Evolutionary conservation across 2,329 filamentous ascomycete species (phyloP), one percentile per base, ranked within the genome.

Genomic region (Ophiostoma perfectum): DNA sequence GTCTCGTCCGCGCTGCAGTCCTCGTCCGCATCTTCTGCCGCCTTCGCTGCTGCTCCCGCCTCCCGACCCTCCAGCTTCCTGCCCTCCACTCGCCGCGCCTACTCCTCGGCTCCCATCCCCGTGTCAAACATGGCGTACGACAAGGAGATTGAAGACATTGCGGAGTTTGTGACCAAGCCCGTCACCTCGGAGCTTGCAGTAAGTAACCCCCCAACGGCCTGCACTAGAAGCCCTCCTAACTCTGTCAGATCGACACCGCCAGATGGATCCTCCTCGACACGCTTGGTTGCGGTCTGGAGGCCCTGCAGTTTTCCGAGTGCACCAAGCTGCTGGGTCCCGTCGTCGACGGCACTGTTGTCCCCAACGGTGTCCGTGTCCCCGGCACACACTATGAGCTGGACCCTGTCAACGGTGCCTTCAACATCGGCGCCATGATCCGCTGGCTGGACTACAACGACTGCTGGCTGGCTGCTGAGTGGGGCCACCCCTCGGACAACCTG

Each of bases 371-470:
- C 75, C 92, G 89, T 77, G 92, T 99, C 62, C 92, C 91, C 55
- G 95, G 95, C 73, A 98, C 95, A 44, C 88, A 90, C 73, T 98
- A 94, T 82, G 90, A 96, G 81, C 88, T 99, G 74, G 95, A 98
- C 78, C 95, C 95, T 52, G 88, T 98, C 78, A 94, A 94, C 75
- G 95, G 90, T 72, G 95, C 95, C 72, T 98, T 99, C 87, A 98
- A 98, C 85, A 98, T 99, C 75, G 95, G 95, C 75, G 91, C 95
- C 76, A 96, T 97, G 90, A 97, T 99, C 82, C 87, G 95, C 77
- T 99, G 95, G 95, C 87, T 99, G 76, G 95, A 99, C 83, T 99
- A 98, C 87, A 99, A 99, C 80, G 95, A 99, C 86, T 98, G 95
- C 87, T 72, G 71, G 72, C 71, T 99, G 94, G 95, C 95, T 62